Evolutionary conservation across 129 eudicot species (phyloP).

Genomic region (Dittrichia graveolens): DNA sequence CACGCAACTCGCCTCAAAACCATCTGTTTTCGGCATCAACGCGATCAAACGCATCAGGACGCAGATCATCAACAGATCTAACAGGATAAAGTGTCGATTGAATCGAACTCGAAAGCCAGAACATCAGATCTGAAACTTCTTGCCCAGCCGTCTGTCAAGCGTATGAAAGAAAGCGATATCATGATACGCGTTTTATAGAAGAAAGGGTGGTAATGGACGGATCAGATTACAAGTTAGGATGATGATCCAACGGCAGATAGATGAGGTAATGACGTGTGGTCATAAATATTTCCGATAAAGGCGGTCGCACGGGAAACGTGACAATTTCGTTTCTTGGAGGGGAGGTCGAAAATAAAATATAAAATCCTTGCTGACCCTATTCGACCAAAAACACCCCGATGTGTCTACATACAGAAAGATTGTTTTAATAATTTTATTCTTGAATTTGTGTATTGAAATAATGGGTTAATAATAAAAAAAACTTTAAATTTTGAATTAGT

Average conservation of each 20-base stretch:
- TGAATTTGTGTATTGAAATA: too few relatives aligned
- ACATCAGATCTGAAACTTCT: conserved; percentile 7
- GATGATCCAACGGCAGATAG: conserved; percentile 20
- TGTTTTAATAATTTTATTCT: too few relatives aligned
- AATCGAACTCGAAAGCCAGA: background rate
- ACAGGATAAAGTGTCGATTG: background rate
- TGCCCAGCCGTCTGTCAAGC: background rate
- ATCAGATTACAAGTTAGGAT: background rate
- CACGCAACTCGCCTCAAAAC: conserved; percentile 6
- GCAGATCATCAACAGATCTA: conserved; percentile 22
- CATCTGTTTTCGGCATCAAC: background rate
- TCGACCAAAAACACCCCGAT: too few relatives aligned
- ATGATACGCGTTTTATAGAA: conserved; percentile 20
- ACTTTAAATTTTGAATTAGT: too few relatives aligned
- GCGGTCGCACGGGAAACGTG: conserved; percentile 27
- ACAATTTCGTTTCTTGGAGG: conserved; percentile 12
- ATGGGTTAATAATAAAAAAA: too few relatives aligned
- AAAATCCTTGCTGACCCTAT: background rate
- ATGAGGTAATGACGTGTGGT: conserved; percentile 29
- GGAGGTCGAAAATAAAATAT: too few relatives aligned
- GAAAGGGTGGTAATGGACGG: conserved; percentile 18
- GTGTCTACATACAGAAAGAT: background rate
- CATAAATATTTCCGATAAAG: conserved; percentile 16
- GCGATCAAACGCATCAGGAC: background rate
- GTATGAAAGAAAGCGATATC: background rate